Evolutionary conservation across 2,329 filamentous ascomycete genomes (phyloP), one percentile per base, ranked within the genome.

Genomic region (Akanthomyces lecanii): DNA sequence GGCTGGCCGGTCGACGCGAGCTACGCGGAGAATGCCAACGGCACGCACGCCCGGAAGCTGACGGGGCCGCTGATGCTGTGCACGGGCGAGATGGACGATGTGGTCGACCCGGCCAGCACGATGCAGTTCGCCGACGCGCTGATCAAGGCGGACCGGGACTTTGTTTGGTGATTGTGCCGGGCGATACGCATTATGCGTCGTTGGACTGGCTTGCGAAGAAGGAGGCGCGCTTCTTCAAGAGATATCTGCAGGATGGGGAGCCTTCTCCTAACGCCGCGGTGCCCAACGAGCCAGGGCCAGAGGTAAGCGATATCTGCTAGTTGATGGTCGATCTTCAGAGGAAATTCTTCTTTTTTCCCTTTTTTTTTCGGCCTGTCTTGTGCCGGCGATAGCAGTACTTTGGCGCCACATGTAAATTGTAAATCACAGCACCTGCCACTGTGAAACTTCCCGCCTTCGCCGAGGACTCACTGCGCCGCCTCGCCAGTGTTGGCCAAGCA

Each of bases 91-190:
- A 57, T 72, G 38, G 71, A 73, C 36, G 64, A 68, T 1, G 73
- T 72, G 5, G 72, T 74, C 6, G 71, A 73, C 30, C 71, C 72
- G 2, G 67, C 70, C 4, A 69, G 69, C 28, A 73, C 72, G 12
- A 48, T 73, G 55, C 71, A 72, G 14, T 25, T 73, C 21, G 70
- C 62, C 1, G 65, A 70, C 40, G 71, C 71, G 7, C 61, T 73
- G 42, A 71, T 71, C 38, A 66, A 66, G 33, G 70, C 67, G 14
- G 66, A 67, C 4, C 73, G 72, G 62, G 68, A 71, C 23, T 70
- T 71, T 61, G 72, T 30, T 56, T 73, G 61, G 50, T 73, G 5
- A 66, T 68, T n/a, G 64, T 74, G 23, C 71, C 71, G 18, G 67
- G 68, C 0, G 69, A 66, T 30, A 28, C 40, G 5, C 57, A 61